Conservation (phyloP, 148 eudicot species). For the Rheum nobile region DNA sequence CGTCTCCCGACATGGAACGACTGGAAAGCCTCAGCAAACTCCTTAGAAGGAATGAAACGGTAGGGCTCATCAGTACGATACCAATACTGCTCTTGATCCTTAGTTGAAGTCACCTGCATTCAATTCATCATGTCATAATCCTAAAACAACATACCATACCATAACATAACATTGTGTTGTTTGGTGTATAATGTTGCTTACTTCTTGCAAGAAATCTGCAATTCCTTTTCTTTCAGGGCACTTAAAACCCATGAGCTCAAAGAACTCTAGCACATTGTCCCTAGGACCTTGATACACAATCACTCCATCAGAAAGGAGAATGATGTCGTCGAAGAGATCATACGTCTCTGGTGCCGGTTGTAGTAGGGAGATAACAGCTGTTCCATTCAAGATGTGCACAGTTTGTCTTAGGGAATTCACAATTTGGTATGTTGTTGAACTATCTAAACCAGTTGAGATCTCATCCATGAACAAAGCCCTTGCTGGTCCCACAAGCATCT, state of each 20-base stretch:
- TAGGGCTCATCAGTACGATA: constrained; percentile 37
- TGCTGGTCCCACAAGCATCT: constrained; percentile 78
- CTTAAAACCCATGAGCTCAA: constrained; percentile 61
- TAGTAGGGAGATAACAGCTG: constrained; percentile 65
- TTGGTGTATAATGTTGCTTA: constrained; percentile 15
- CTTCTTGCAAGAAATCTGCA: constrained; percentile 83
- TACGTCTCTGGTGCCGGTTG: constrained; percentile 91
- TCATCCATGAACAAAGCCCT: constrained; percentile 78
- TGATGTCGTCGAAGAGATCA: constrained; percentile 63
- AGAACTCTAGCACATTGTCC: constrained; percentile 57
- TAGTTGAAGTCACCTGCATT: constrained; percentile 66
- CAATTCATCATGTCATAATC: not conserved
- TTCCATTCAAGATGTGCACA: constrained; percentile 66
- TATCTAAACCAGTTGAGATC: constrained; percentile 83
- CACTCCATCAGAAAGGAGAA: constrained; percentile 61
- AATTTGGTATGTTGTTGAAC: constrained; percentile 73
- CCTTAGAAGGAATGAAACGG: constrained; percentile 40
- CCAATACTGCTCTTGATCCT: constrained; percentile 81
- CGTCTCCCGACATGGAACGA: constrained; percentile 53
- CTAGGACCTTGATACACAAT: constrained; percentile 75
- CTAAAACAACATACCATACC: not conserved
- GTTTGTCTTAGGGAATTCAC: constrained; percentile 53
- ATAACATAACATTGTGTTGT: not conserved
- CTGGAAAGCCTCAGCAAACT: constrained; percentile 57
- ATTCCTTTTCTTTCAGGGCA: constrained; percentile 76